phyloP scores from a whole-genome alignment of 495 filamentous ascomycete genomes.

The Evansstolkia leycettana region DNA sequence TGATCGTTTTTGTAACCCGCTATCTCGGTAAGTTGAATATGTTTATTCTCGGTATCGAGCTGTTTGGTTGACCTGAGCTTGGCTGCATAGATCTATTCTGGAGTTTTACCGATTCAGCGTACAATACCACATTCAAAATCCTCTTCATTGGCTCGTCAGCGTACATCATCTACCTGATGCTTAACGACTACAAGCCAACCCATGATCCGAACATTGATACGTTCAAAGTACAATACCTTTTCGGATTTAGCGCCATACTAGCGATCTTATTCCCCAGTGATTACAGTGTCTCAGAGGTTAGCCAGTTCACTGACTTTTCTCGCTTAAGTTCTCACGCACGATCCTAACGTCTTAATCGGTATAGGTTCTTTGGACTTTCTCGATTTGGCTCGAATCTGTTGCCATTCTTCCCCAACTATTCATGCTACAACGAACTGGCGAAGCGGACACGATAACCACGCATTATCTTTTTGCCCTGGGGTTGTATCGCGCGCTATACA shows the following conservation, averaged over 20 bases:
- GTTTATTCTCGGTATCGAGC: background rate
- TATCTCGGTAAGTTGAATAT: slow-evolving; percentile 59
- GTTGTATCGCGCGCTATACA: slow-evolving; percentile 83
- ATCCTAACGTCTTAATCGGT: background rate
- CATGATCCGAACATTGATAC: slow-evolving; percentile 93
- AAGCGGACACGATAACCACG: slow-evolving; percentile 95
- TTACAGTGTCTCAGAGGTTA: slow-evolving; percentile 55
- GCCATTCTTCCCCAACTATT: slow-evolving; percentile 96
- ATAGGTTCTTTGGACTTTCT: slow-evolving; percentile 94
- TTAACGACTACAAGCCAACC: slow-evolving; percentile 88
- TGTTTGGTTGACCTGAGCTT: slow-evolving; percentile 2
- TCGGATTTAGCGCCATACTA: slow-evolving; percentile 64
- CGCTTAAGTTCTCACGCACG: no score
- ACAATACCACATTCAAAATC: slow-evolving; percentile 92
- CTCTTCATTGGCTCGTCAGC: slow-evolving; percentile 81
- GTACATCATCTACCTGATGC: slow-evolving; percentile 95
- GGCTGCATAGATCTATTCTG: slow-evolving; percentile 62
- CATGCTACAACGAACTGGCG: slow-evolving; percentile 93
- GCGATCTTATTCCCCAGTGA: slow-evolving; percentile 74
- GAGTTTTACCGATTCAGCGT: slow-evolving; percentile 66
- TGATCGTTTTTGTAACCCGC: slow-evolving; percentile 83
- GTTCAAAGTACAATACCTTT: slow-evolving; percentile 87
- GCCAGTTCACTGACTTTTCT: slow-evolving; percentile 1
- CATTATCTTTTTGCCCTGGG: slow-evolving; percentile 98
- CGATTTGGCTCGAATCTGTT: slow-evolving; percentile 92